phyloP scores from a whole-genome alignment of 805 yeast genomes.

The Spathaspora gorwiae region DNA sequence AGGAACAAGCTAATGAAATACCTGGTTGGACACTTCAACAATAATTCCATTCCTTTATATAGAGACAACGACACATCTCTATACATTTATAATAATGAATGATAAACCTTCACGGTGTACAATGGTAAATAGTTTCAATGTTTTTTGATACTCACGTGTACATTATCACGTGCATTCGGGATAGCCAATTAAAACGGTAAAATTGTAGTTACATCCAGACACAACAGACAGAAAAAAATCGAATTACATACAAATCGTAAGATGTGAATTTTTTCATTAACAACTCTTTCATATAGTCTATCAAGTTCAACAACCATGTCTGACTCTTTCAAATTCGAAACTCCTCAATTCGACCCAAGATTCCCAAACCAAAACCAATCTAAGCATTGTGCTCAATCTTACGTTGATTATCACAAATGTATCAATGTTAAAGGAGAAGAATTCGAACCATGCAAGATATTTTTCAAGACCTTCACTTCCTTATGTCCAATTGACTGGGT shows the following conservation, averaged over 20 bases:
- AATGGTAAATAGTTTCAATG: too few species aligned
- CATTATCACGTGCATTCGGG: too few species aligned
- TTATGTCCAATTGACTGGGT: slow-evolving; percentile 84
- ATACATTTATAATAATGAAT: too few species aligned
- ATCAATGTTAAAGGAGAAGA: slow-evolving; percentile 96
- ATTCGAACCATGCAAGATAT: slow-evolving; percentile 94
- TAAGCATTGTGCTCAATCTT: slow-evolving; percentile 96
- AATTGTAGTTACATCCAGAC: too few species aligned
- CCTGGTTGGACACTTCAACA: slow-evolving; percentile 5
- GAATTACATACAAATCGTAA: not conserved
- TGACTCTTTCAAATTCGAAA: slow-evolving; percentile 31
- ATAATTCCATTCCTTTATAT: too few species aligned
- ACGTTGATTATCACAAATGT: slow-evolving; percentile 97
- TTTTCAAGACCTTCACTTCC: slow-evolving; percentile 85
- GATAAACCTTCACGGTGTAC: too few species aligned
- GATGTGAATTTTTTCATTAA: not conserved
- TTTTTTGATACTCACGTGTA: too few species aligned
- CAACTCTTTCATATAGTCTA: too few species aligned
- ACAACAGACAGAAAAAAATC: not conserved
- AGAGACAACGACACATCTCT: too few species aligned
- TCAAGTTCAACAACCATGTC: not conserved
- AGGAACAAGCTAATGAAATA: slow-evolving; percentile 1
- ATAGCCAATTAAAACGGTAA: too few species aligned
- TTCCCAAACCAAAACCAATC: slow-evolving; percentile 98
- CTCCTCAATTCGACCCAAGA: slow-evolving; percentile 73